These are phyloP conservation scores for Arctium lappa DNA, from an alignment of 129 eudicot species.

Conservation along the genomic window DNA sequence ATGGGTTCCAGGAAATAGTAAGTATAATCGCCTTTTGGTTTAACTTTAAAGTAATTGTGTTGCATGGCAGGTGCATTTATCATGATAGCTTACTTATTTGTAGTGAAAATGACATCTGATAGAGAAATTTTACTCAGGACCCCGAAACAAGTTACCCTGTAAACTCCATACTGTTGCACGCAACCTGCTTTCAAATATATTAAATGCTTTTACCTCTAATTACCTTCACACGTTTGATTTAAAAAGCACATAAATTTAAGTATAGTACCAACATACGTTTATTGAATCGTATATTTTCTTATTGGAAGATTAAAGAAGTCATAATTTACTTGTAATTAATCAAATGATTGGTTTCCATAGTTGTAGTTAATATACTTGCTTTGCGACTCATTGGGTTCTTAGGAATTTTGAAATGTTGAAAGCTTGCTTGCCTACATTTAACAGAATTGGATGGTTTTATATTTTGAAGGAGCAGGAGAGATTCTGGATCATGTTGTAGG, in stretches of 20 bases:
- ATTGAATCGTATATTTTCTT: neutral
- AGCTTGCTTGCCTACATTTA: neutral
- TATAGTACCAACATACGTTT: neutral
- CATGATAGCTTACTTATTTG: neutral
- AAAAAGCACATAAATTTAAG: neutral
- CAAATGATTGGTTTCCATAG: neutral
- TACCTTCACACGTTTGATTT: neutral
- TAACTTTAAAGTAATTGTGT: neutral
- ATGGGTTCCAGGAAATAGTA: conserved; percentile 76
- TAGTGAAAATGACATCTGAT: neutral
- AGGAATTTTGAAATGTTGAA: neutral
- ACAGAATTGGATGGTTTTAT: neutral
- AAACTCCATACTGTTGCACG: neutral
- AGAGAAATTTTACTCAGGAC: too few relatives aligned
- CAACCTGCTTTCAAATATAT: neutral
- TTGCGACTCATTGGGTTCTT: neutral
- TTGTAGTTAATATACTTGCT: too few relatives aligned
- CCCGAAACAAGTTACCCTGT: neutral
- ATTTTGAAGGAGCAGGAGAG: conserved; percentile 17
- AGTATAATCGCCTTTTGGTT: conserved; percentile 26
- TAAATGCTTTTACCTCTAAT: too few relatives aligned
- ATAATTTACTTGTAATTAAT: neutral
- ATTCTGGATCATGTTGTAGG: neutral
- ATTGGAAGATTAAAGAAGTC: neutral
- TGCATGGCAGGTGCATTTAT: neutral